Evolutionary conservation across 1,284 basidiomycete species (phyloP), one percentile per base, ranked within the genome.

Genomic region (Athelia sp.): DNA sequence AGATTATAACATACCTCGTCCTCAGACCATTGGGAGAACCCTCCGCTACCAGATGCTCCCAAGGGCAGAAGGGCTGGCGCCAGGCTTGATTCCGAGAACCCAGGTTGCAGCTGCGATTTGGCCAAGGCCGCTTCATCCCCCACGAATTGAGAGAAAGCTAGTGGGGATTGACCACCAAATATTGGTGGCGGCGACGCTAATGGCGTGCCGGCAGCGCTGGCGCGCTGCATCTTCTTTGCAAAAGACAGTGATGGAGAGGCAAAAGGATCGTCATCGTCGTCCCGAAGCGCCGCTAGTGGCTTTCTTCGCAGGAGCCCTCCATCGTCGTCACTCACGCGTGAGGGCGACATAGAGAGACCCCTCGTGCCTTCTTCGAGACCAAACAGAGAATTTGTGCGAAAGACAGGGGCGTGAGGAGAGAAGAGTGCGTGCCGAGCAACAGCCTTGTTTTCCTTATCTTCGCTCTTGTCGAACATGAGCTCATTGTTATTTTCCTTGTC

Each of bases 371-470:
- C 61, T 48, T 64, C 63, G 21, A 66, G 52, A 47, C 55, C 56
- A 49, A 60, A 60, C 36, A 66, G 46, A 6, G 63, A 62, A 22
- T 56, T 58, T 50, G 58, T 54, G 43, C 55, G 58, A 40, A 54
- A 54, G n/a, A 59, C 58, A 26, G 61, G 48, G n/a, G 55, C 34
- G 50, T 64, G 54, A 54, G 62, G 45, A 50, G 52, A 45, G 44
- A 57, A 45, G 31, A 54, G 50, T 47, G 58, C 55, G 52, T 75
- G 75, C 17, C 74, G 70, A 17, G 72, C 71, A 34, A 82, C 72
- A 9, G 72, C 75, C 47, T 74, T 78, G 58, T 88, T 88, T 62
- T 88, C 85, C 62, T 87, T 87, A 63, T 87, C 81, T 49, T 85
- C 84, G 50, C 81, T 77, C 43, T 68, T 70, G 56, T 85, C 83